A percentile compares a stretch with the other conserved stretches of the same genome.
Conservation (phyloP, 2,329 filamentous ascomycete species). For the Xylariaceae sp. region DNA sequence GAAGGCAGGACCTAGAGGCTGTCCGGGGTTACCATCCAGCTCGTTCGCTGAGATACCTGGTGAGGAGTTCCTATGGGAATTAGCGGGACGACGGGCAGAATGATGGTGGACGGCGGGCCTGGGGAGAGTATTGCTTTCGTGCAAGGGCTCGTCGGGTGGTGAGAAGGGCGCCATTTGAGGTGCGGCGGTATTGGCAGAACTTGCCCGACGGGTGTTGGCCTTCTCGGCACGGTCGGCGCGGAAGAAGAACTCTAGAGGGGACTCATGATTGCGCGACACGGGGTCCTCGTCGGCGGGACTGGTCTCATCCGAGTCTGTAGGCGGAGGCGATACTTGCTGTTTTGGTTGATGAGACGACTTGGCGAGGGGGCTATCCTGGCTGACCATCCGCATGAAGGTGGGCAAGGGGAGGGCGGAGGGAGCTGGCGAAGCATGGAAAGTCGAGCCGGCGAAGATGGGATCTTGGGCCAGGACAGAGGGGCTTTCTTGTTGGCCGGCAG, state of each 20-base stretch:
- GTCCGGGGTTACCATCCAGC: constrained; percentile 56
- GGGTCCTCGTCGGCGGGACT: constrained; percentile 40
- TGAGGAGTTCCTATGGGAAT: constrained; percentile 40
- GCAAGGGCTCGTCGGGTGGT: constrained; percentile 43
- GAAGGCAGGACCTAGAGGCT: constrained; percentile 61
- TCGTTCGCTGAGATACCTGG: constrained; percentile 65
- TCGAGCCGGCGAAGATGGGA: constrained; percentile 81
- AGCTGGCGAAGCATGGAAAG: constrained; percentile 91
- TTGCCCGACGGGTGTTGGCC: constrained; percentile 54
- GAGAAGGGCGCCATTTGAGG: constrained; percentile 43
- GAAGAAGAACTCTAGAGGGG: constrained; percentile 87
- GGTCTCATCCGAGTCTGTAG: constrained; percentile 48
- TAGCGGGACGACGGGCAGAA: constrained; percentile 28
- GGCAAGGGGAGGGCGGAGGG: constrained; percentile 87
- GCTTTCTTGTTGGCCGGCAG: constrained; percentile 42
- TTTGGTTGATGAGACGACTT: constrained; percentile 40
- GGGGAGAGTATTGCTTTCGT: constrained; percentile 32
- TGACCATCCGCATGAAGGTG: constrained; percentile 74
- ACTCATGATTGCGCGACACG: constrained; percentile 47
- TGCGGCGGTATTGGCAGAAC: constrained; percentile 43
- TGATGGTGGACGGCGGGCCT: constrained; percentile 32
- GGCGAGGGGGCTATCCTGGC: constrained; percentile 58
- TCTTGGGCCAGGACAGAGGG: constrained; percentile 45
- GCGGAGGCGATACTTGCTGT: constrained; percentile 42
- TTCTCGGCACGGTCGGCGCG: constrained; percentile 78